These are phyloP conservation scores for Ramularia collo-cygni DNA, from an alignment of 2,329 filamentous ascomycete genomes.

Conservation along the genomic window DNA sequence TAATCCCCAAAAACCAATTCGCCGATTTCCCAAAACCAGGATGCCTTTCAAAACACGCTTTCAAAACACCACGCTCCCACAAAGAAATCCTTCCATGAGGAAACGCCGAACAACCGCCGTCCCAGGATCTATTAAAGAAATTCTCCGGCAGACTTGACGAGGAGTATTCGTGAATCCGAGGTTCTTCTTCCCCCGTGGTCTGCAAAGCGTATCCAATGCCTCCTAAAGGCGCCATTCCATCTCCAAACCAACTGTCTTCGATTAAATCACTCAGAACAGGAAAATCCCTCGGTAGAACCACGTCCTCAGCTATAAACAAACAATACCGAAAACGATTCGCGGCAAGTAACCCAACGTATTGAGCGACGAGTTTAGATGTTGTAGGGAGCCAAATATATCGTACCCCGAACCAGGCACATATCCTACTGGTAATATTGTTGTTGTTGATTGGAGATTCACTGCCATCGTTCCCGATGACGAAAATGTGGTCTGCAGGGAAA, in stretches of 20 bases:
- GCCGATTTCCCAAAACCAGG: constrained; percentile 46
- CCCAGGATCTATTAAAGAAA: constrained; percentile 32
- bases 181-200: constrained; percentile 23
- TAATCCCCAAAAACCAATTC: constrained; percentile 46
- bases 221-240: no score
- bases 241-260: background rate
- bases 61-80: constrained; percentile 41
- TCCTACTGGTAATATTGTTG: constrained; percentile 40
- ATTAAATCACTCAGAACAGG: constrained; percentile 42
- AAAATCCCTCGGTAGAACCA: constrained; percentile 42
- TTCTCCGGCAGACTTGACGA: constrained; percentile 41
- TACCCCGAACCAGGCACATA: constrained; percentile 39
- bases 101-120: constrained; percentile 43
- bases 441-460: constrained; percentile 41
- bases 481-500: constrained; percentile 42
- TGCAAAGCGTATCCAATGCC: constrained; percentile 48
- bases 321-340: constrained; percentile 41
- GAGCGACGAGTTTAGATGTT: constrained; percentile 45
- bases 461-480: constrained; percentile 45
- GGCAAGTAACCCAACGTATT: constrained; percentile 44
- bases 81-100: constrained; percentile 47
- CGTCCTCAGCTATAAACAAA: constrained; percentile 46
- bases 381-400: constrained; percentile 45
- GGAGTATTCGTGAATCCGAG: constrained; percentile 49
- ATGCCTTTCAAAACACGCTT: constrained; percentile 36